These are phyloP conservation scores for Clarireedia monteithiana DNA, from an alignment of 2,329 filamentous ascomycete genomes.

Conservation along the genomic window DNA sequence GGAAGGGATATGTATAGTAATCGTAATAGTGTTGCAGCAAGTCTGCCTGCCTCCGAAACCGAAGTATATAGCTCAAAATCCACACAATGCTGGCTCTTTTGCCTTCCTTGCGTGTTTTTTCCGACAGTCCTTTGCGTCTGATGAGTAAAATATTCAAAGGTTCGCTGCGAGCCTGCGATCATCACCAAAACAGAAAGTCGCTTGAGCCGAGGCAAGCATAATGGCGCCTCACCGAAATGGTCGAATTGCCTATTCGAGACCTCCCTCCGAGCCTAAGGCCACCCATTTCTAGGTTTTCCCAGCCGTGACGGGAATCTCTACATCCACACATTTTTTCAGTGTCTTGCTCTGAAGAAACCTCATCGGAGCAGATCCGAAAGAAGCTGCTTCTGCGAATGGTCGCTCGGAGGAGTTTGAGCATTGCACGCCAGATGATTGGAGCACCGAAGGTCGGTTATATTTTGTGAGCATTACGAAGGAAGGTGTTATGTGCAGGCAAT, in stretches of 20 bases:
- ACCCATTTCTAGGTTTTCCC: constrained; percentile 1
- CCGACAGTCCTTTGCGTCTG: neutral
- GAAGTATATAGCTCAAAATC: neutral
- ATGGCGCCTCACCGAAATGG: neutral
- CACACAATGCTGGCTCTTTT: constrained; percentile 4
- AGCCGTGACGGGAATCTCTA: neutral
- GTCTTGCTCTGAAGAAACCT: neutral
- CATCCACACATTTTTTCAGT: neutral
- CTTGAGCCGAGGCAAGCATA: constrained; percentile 2
- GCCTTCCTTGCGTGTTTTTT: neutral
- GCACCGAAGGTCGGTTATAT: neutral
- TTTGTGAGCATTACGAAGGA: neutral
- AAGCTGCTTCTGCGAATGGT: neutral
- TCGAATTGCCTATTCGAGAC: neutral
- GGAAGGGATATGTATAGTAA: neutral
- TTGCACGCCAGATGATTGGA: neutral
- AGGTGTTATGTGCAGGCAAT: neutral
- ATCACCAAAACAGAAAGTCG: neutral
- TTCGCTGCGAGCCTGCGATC: neutral
- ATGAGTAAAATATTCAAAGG: neutral
- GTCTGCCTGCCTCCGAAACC: neutral
- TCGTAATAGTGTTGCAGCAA: neutral
- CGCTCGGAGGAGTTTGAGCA: neutral
- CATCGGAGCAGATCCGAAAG: constrained; percentile 7
- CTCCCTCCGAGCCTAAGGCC: neutral